Conservation (phyloP, 2,329 filamentous ascomycete genomes). For the Ceratocystis colombiana region DNA sequence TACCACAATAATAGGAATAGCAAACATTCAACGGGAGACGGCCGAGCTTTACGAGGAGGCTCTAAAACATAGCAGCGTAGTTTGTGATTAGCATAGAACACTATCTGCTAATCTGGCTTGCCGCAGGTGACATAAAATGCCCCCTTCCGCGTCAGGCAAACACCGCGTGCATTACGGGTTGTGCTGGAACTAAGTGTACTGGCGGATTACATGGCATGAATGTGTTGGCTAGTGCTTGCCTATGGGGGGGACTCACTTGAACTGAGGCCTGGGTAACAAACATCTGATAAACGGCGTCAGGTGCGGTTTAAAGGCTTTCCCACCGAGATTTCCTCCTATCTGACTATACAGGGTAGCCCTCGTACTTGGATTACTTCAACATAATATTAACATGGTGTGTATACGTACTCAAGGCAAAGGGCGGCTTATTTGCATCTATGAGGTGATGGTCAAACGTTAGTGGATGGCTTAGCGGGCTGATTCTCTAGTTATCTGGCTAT, state of each 20-base stretch:
- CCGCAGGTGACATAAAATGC: not conserved
- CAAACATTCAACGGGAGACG: not conserved
- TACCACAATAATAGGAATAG: not conserved
- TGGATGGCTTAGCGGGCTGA: not conserved
- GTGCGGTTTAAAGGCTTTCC: not conserved
- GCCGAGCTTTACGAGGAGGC: not conserved
- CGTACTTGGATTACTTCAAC: not conserved
- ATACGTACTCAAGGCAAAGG: not conserved
- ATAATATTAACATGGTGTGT: not conserved
- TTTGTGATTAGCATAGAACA: not conserved
- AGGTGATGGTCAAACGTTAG: constrained; percentile 12
- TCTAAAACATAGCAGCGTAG: not conserved
- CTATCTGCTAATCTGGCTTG: not conserved
- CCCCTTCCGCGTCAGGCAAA: not conserved
- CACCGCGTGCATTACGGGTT: not conserved
- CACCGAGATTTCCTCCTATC: constrained; percentile 11
- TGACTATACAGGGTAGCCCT: not conserved
- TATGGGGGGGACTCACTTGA: too few relatives aligned
- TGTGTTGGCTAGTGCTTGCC: too few relatives aligned
- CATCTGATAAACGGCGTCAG: not conserved
- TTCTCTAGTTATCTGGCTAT: not conserved
- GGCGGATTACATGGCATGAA: too few relatives aligned
- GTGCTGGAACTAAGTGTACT: too few relatives aligned
- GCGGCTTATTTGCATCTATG: not conserved
- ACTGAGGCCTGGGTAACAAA: not conserved